Evolutionary conservation across 352 stramenopile species (phyloP).

Genomic region (Globisporangium ultimum): DNA sequence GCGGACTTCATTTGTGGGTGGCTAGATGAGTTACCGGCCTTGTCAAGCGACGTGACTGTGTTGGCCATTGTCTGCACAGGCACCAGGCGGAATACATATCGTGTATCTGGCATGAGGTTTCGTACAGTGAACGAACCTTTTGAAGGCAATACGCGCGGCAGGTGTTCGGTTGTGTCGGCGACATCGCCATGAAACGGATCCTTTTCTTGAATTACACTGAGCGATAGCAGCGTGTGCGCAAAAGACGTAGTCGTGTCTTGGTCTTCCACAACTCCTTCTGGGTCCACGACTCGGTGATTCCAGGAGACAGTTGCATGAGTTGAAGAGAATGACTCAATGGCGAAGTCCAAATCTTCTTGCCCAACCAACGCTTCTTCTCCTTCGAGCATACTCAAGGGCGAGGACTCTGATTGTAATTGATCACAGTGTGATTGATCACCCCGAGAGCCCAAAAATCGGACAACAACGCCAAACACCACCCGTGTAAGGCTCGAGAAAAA

Average conservation of each 20-base stretch:
- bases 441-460: slow-evolving; percentile 17
- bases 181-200: neutral
- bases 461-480: slow-evolving; percentile 28
- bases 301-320: slow-evolving; percentile 32
- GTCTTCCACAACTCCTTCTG: neutral
- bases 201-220: slow-evolving; percentile 3
- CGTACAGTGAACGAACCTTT: slow-evolving; percentile 38
- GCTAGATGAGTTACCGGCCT: neutral
- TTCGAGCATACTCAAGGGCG: neutral
- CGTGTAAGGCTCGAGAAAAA: slow-evolving; percentile 35
- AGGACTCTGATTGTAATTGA: too few relatives aligned
- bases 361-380: neutral
- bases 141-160: slow-evolving; percentile 21
- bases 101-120: slow-evolving; percentile 43
- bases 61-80: slow-evolving; percentile 12
- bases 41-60: slow-evolving; percentile 2
- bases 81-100: slow-evolving; percentile 32
- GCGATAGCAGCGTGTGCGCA: slow-evolving; percentile 5
- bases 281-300: slow-evolving; percentile 5
- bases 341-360: neutral
- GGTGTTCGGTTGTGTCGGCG: neutral
- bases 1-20: neutral
- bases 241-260: neutral
- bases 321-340: slow-evolving; percentile 26
- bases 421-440: slow-evolving; percentile 10